These are phyloP conservation scores for Patellaria atrata DNA, from an alignment of 495 filamentous ascomycete genomes.

Conservation along the genomic window DNA sequence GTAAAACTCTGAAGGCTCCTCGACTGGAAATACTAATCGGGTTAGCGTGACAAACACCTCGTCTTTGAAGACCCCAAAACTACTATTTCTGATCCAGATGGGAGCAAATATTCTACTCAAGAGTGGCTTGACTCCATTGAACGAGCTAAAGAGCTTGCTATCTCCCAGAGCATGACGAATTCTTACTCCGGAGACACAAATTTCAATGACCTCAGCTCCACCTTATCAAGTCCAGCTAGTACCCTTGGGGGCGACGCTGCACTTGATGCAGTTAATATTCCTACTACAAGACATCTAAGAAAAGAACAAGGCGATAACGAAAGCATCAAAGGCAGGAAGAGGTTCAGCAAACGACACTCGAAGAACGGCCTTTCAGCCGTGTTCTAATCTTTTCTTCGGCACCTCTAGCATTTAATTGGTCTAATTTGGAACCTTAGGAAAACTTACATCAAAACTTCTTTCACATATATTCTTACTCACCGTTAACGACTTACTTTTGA, in stretches of 20 bases:
- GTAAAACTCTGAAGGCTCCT: constrained; percentile 21
- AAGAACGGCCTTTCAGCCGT: constrained; percentile 80
- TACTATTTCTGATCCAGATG: constrained; percentile 28
- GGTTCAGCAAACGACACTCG: constrained; percentile 80
- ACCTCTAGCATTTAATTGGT: too few relatives aligned
- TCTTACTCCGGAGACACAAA: constrained; percentile 56
- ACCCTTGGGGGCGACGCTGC: constrained; percentile 40
- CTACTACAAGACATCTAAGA: constrained; percentile 32
- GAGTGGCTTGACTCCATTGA: constrained; percentile 85
- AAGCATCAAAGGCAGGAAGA: constrained; percentile 49
- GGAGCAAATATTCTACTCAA: constrained; percentile 42
- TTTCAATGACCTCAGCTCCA: constrained; percentile 57
- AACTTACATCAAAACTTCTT: too few relatives aligned
- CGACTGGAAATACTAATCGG: not conserved
- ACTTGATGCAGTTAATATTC: constrained; percentile 31
- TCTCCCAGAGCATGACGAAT: constrained; percentile 50
- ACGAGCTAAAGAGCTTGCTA: constrained; percentile 63
- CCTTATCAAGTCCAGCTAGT: constrained; percentile 59
- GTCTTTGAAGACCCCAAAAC: constrained; percentile 85
- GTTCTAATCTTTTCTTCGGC: too few relatives aligned
- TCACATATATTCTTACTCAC: too few relatives aligned
- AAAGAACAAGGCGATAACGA: constrained; percentile 35
- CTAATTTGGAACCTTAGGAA: too few relatives aligned
- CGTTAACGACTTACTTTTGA: too few relatives aligned
- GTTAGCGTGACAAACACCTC: constrained; percentile 80